These are phyloP conservation scores for Thymus mandschuricus DNA, from an alignment of 257 asterid species.

Conservation along the genomic window DNA sequence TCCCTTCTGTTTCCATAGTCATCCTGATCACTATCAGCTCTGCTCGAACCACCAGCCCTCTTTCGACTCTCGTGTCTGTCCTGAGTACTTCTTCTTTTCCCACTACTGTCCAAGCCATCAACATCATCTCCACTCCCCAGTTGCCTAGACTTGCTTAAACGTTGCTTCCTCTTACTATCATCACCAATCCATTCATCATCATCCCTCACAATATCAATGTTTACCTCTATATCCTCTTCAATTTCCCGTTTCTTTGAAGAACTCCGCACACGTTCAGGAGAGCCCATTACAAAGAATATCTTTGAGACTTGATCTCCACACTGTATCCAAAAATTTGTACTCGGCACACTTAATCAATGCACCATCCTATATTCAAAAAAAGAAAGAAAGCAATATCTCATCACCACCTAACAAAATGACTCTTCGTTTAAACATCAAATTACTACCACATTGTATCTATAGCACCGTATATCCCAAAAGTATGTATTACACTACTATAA, in stretches of 20 bases:
- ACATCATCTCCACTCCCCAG: slow-evolving; percentile 55
- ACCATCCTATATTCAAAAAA: slow-evolving; percentile 31
- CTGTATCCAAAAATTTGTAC: slow-evolving; percentile 21
- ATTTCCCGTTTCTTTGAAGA: slow-evolving; percentile 45
- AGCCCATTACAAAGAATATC: slow-evolving; percentile 61
- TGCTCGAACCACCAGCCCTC: slow-evolving; percentile 59
- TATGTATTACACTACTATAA: too few relatives aligned
- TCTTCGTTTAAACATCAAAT: not conserved
- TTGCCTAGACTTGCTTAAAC: slow-evolving; percentile 62
- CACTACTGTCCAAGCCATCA: slow-evolving; percentile 65
- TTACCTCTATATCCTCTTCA: slow-evolving; percentile 68
- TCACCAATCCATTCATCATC: slow-evolving; percentile 68
- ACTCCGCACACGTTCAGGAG: slow-evolving; percentile 63
- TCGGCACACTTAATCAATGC: slow-evolving; percentile 23
- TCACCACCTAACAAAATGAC: not conserved
- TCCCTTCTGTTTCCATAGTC: slow-evolving; percentile 65
- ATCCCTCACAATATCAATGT: slow-evolving; percentile 65
- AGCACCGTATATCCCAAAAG: not conserved
- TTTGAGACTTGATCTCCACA: slow-evolving; percentile 31
- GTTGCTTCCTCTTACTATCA: slow-evolving; percentile 50
- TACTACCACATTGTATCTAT: not conserved
- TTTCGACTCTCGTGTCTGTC: slow-evolving; percentile 79
- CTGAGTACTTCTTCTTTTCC: slow-evolving; percentile 56
- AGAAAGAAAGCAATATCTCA: not conserved
- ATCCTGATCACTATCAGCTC: slow-evolving; percentile 75